Conservation (phyloP, 768 basidiomycete genomes). For the Russula abietina region DNA sequence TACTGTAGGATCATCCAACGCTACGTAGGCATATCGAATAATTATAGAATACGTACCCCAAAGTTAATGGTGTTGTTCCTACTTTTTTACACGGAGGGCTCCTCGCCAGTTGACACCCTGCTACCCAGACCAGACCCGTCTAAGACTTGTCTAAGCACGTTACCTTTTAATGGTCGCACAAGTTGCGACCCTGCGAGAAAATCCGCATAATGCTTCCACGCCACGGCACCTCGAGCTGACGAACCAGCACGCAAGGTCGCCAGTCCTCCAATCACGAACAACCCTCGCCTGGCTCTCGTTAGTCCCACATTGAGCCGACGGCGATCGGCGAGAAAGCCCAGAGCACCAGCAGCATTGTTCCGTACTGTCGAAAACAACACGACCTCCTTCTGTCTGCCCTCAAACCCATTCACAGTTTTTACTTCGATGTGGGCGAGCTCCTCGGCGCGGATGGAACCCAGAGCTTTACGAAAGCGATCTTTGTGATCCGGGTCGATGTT, state of each 20-base stretch:
- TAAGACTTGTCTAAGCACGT: constrained; percentile 22
- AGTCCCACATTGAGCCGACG: constrained; percentile 86
- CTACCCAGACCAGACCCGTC: constrained; percentile 6
- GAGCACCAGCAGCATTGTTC: constrained; percentile 67
- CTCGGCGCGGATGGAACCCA: constrained; percentile 61
- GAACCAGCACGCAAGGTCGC: constrained; percentile 52
- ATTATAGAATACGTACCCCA: background rate
- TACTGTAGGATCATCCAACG: no score
- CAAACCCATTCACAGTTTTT: constrained; percentile 92
- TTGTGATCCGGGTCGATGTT: constrained; percentile 47
- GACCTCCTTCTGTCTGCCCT: constrained; percentile 89
- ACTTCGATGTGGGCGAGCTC: constrained; percentile 70
- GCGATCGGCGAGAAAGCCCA: constrained; percentile 86
- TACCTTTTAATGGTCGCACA: constrained; percentile 45
- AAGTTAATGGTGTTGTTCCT: background rate
- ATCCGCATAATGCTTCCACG: constrained; percentile 57
- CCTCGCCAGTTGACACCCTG: background rate
- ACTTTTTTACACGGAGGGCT: background rate
- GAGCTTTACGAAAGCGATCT: constrained; percentile 47
- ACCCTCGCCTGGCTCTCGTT: constrained; percentile 80
- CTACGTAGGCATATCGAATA: background rate
- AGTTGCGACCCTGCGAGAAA: constrained; percentile 48
- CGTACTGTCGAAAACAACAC: constrained; percentile 90
- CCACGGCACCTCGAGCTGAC: constrained; percentile 28
- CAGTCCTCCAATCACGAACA: constrained; percentile 74